Evolutionary conservation across 2,329 filamentous ascomycete species (phyloP).

Genomic region (Didymella segeticola): DNA sequence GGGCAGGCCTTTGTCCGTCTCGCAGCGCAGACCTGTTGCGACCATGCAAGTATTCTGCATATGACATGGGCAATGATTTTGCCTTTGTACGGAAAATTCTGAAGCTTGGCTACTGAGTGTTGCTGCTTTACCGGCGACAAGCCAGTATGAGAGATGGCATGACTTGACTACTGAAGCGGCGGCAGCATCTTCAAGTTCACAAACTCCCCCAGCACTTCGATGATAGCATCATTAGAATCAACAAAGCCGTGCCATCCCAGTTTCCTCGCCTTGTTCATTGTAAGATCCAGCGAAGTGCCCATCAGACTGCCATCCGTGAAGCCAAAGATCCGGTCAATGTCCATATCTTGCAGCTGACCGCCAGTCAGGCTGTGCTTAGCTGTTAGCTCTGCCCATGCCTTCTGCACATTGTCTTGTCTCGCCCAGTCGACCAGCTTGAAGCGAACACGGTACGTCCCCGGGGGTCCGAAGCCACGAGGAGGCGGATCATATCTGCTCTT

Average conservation of each 20-base stretch:
- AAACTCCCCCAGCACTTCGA: constrained; percentile 53
- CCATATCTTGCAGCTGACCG: constrained; percentile 50
- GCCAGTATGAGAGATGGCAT: not conserved
- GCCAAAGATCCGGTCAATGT: constrained; percentile 55
- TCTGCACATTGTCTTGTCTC: constrained; percentile 49
- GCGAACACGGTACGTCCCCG: constrained; percentile 45
- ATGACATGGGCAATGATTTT: not conserved
- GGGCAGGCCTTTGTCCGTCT: not conserved
- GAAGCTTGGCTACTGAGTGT: not conserved
- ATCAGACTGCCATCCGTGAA: constrained; percentile 54
- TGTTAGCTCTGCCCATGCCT: constrained; percentile 56
- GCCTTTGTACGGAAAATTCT: not conserved
- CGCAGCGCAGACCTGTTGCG: not conserved
- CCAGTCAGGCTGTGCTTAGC: constrained; percentile 50
- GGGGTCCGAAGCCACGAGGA: constrained; percentile 53
- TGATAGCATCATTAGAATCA: constrained; percentile 54
- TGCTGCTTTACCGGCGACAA: not conserved
- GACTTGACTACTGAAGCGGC: constrained; percentile 17
- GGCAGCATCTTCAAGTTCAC: constrained; percentile 54
- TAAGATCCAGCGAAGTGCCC: constrained; percentile 35
- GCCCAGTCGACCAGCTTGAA: constrained; percentile 58
- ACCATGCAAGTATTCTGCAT: not conserved
- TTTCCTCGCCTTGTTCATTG: constrained; percentile 56
- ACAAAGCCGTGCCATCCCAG: constrained; percentile 58
- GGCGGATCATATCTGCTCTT: constrained; percentile 38